Conservation (phyloP, 192 early-diverging fungal species). For the Backusella sp. region DNA sequence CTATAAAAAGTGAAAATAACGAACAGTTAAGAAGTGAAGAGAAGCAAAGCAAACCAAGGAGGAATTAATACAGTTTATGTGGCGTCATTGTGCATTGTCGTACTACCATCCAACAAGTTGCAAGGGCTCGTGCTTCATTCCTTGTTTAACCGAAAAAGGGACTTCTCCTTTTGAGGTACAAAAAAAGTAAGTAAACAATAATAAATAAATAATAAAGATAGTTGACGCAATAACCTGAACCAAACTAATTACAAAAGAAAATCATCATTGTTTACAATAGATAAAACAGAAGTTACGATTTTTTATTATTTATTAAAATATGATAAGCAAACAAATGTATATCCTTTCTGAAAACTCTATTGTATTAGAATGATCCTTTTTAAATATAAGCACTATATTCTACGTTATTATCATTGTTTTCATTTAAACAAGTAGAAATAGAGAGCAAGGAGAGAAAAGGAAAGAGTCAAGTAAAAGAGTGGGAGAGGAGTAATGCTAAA, state of each 20-base stretch:
- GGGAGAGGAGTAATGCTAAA: neutral
- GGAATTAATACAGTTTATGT: neutral
- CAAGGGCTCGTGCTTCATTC: slow-evolving; percentile 4
- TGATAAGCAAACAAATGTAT: neutral
- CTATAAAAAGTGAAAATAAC: neutral
- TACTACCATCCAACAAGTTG: neutral
- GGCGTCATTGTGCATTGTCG: slow-evolving; percentile 7
- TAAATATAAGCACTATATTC: neutral
- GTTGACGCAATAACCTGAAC: neutral
- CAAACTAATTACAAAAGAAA: neutral
- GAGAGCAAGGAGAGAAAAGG: neutral
- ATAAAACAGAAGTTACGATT: neutral
- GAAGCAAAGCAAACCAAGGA: neutral
- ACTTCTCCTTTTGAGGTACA: slow-evolving; percentile 5
- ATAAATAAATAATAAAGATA: neutral
- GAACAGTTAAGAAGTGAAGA: neutral
- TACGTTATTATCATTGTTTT: neutral
- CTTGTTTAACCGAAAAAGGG: slow-evolving; percentile 5
- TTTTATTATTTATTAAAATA: neutral
- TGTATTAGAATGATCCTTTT: neutral
- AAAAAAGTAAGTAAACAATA: neutral
- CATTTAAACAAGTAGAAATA: neutral
- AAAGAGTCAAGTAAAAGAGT: neutral
- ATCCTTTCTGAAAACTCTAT: neutral
- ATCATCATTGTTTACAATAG: neutral